Evolutionary conservation across 805 yeast species (phyloP).

Genomic region (Starmerella bombicola): DNA sequence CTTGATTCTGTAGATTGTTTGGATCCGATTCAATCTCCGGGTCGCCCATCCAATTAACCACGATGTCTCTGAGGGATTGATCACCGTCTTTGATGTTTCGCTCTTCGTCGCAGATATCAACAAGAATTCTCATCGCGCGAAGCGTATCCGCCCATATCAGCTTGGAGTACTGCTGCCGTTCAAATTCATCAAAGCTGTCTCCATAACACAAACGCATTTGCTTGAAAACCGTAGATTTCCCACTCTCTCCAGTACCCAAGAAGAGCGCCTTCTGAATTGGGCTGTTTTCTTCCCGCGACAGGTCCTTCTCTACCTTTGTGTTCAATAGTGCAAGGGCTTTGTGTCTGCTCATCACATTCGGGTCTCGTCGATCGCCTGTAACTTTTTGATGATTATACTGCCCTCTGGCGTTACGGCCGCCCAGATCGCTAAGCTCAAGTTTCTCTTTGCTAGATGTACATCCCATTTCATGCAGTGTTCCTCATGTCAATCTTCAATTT

Average conservation of each 20-base stretch:
- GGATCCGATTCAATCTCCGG: neutral
- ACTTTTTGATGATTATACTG: no score
- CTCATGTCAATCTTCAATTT: no score
- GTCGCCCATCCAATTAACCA: slow-evolving; percentile 11
- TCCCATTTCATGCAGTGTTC: no score
- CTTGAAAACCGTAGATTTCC: slow-evolving; percentile 68
- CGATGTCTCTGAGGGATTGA: slow-evolving; percentile 1
- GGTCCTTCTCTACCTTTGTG: slow-evolving; percentile 35
- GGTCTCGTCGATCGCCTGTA: no score
- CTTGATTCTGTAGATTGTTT: neutral
- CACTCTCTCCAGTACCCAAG: slow-evolving; percentile 75
- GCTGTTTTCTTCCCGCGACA: slow-evolving; percentile 16
- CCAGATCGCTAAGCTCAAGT: no score
- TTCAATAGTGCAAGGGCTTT: slow-evolving; percentile 29
- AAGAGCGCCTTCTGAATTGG: slow-evolving; percentile 37
- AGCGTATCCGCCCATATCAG: slow-evolving; percentile 90
- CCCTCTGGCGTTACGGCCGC: no score
- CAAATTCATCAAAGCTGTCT: slow-evolving; percentile 69
- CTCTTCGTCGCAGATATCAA: slow-evolving; percentile 32
- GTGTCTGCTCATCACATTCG: neutral
- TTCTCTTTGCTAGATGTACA: no score
- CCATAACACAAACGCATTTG: slow-evolving; percentile 77
- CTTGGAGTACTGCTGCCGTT: slow-evolving; percentile 65
- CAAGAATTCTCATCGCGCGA: slow-evolving; percentile 65
- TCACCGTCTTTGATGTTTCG: slow-evolving; percentile 1